Conservation (phyloP, 2,329 filamentous ascomycete species). For the Trichoderma sp. region DNA sequence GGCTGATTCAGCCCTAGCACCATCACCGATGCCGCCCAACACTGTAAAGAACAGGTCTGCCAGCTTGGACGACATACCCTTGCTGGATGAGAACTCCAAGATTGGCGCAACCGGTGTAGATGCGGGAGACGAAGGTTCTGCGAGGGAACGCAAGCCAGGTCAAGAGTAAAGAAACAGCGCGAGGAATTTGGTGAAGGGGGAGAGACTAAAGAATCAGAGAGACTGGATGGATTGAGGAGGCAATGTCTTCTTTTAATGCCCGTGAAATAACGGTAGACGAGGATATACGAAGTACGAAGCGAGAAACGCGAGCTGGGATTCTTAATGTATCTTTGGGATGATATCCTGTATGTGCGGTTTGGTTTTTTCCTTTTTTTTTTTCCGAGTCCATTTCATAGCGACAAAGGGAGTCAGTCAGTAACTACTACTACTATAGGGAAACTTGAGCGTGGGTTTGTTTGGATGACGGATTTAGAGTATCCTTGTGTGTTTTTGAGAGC, state of each 20-base stretch:
- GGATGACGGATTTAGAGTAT: not conserved
- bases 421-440: not conserved
- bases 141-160: conserved; percentile 45
- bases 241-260: not conserved
- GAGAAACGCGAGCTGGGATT: not conserved
- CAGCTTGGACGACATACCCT: conserved; percentile 54
- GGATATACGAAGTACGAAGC: not conserved
- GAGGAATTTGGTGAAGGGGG: too few relatives aligned
- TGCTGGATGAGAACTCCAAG: conserved; percentile 47
- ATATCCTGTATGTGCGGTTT: not conserved
- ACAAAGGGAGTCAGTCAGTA: not conserved
- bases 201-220: too few relatives aligned
- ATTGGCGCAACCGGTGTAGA: conserved; percentile 43
- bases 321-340: conserved; percentile 6
- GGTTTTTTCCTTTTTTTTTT: not conserved
- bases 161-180: not conserved
- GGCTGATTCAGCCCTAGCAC: conserved; percentile 19
- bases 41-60: conserved; percentile 25
- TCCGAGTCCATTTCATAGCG: not conserved
- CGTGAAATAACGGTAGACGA: not conserved
- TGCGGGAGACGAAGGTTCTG: conserved; percentile 42
- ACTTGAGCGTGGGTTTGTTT: not conserved
- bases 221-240: not conserved
- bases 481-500: not conserved
- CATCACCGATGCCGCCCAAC: conserved; percentile 23